Conservation (phyloP, 805 yeast genomes). For the Myxozyma lipomycoides region DNA sequence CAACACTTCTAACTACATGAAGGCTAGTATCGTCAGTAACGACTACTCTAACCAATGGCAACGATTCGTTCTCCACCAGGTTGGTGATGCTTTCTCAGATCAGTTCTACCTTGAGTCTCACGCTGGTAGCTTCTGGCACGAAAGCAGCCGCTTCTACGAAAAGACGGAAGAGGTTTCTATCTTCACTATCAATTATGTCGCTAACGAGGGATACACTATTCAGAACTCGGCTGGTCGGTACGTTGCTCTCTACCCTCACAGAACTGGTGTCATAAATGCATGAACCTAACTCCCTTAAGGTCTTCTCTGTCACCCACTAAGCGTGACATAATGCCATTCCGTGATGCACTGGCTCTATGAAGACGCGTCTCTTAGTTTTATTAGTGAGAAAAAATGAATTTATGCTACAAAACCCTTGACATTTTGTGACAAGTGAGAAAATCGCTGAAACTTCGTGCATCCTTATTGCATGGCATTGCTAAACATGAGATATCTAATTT, state of each 20-base stretch:
- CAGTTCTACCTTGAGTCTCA: slow-evolving; percentile 16
- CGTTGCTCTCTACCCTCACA: neutral
- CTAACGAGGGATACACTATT: slow-evolving; percentile 14
- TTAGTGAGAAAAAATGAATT: too few relatives aligned
- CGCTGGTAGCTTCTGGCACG: slow-evolving; percentile 4
- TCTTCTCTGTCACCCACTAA: slow-evolving; percentile 12
- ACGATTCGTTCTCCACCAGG: slow-evolving; percentile 19
- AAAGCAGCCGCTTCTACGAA: neutral
- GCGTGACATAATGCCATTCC: too few relatives aligned
- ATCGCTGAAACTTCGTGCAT: too few relatives aligned
- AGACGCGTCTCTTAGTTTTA: too few relatives aligned
- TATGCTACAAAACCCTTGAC: too few relatives aligned
- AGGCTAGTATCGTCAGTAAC: neutral
- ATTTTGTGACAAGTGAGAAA: too few relatives aligned
- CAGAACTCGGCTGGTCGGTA: slow-evolving; percentile 4
- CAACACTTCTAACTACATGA: neutral
- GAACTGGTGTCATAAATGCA: neutral
- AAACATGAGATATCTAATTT: too few relatives aligned
- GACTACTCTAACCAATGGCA: neutral
- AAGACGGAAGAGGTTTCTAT: slow-evolving; percentile 3
- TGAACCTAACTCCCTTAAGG: slow-evolving; percentile 6
- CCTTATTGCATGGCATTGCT: too few relatives aligned
- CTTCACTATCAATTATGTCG: slow-evolving; percentile 2
- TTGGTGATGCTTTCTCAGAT: slow-evolving; percentile 21
- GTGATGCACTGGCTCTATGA: too few relatives aligned